These are phyloP conservation scores for Mastigamoeba balamuthi DNA, from an alignment of 78 protist genomes.

Conservation along the genomic window DNA sequence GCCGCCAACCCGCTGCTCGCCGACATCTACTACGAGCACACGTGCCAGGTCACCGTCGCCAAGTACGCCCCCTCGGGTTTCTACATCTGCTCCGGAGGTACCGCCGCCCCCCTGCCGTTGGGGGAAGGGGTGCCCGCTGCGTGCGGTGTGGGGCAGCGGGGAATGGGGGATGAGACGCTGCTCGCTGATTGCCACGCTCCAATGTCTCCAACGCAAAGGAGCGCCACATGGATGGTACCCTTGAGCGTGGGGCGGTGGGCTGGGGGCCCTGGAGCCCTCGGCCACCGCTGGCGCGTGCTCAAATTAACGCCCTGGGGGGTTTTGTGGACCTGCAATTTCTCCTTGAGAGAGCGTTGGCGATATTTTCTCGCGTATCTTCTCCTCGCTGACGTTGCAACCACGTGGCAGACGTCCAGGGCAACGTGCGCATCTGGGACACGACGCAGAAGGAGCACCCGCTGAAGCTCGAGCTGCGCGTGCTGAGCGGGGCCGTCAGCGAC, in stretches of 20 bases:
- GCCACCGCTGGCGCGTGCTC: neutral
- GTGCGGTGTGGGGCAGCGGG: no score
- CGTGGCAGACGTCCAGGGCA: constrained; percentile 56
- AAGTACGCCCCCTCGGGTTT: constrained; percentile 74
- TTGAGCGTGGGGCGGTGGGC: no score
- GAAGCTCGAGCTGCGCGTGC: constrained; percentile 54
- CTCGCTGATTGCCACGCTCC: neutral
- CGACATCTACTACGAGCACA: constrained; percentile 79
- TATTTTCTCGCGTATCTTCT: no score
- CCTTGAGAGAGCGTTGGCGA: no score
- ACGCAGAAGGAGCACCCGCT: constrained; percentile 58
- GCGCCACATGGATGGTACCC: no score
- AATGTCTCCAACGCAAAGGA: no score
- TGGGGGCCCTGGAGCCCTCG: no score
- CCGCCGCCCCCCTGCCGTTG: neutral
- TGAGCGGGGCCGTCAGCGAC: constrained; percentile 71
- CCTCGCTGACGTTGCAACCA: neutral
- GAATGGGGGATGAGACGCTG: no score
- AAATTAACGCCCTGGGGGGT: neutral
- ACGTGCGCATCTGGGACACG: constrained; percentile 85
- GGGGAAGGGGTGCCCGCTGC: neutral
- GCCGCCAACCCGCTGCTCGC: constrained; percentile 24
- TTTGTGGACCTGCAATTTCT: neutral
- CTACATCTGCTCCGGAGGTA: constrained; percentile 81
- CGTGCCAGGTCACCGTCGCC: constrained; percentile 66